Base-by-base conservation (phyloP, 2,329 filamentous ascomycete genomes). In the Chaetomiaceae sp. region DNA sequence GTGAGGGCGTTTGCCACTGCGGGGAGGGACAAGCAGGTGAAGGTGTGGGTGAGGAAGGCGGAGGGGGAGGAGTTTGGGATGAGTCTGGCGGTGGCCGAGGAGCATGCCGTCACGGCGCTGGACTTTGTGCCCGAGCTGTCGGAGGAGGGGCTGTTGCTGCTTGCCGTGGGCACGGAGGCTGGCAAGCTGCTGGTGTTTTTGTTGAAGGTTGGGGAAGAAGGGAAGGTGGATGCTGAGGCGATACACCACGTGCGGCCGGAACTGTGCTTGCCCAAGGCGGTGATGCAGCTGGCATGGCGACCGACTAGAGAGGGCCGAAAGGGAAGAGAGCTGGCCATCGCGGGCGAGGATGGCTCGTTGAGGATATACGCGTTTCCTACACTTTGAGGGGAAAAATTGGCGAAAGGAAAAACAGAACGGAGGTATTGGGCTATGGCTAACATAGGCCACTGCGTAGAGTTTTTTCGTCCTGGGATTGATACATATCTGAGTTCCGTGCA, bases 11-110 rank as follows among this genome's bases (percentile, higher is more conserved):
- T 98, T 65, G 85, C 86, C 11, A 98, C 93, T 0, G 91, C 90
- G 1, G 88, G 90, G 3, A 76, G 93, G 57, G 93, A 98, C 65
- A 97, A 94, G 68, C 76, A 75, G 20, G 82, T 95, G 30, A 86
- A 86, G 60, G 60, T 90, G 35, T 91, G 87, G 87, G 50, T 61
- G 1, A 60, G 59, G 12, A 66, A 63, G 48, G 44, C 56, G 29
- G 65, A 52, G n/a, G 61, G 58, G 15, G 47, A 60, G 18, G 62
- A 64, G 15, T 81, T 84, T 51, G 60, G 65, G 10, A 77, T 79
- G 50, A 73, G 71, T 6, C 63, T 72, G 3, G 74, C 73, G 1
- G 68, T 86, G 18, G 59, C 75, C 0, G 69, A 78, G 38, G 73
- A 75, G 15, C 70, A 73, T 17, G 72, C 87, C 0, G 80, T 87